A percentile compares a stretch with the other conserved stretches of the same genome.
These are phyloP conservation scores for Hemerocallis citrina DNA, from an alignment of 106 monocot genomes.

Conservation along the genomic window DNA sequence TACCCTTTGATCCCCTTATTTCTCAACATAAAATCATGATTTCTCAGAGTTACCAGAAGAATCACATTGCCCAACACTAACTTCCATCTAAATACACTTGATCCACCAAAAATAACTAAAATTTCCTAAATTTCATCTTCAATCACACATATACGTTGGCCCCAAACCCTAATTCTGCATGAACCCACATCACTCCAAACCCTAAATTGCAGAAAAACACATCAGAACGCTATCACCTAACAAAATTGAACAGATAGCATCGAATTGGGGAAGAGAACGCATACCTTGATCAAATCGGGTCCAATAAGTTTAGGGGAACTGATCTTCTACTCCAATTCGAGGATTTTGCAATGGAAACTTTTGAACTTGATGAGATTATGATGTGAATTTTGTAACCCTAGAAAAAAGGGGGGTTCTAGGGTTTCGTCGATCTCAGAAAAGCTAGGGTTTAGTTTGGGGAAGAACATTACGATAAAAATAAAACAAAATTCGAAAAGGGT, in stretches of 20 bases:
- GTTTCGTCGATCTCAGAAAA: slow-evolving; percentile 12
- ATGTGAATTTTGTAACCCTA: too few relatives aligned
- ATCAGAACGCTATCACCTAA: background rate
- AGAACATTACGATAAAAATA: too few relatives aligned
- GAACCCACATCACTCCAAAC: slow-evolving; percentile 5
- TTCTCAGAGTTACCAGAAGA: slow-evolving; percentile 16
- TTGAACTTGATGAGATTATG: background rate
- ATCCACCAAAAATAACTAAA: background rate
- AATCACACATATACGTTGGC: slow-evolving; percentile 10
- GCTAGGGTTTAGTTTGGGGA: slow-evolving; percentile 16
- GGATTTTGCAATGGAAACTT: background rate
- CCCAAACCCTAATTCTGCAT: slow-evolving; percentile 8
- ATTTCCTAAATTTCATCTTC: slow-evolving; percentile 16
- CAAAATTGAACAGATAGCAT: slow-evolving; percentile 1
- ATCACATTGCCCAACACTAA: slow-evolving; percentile 23
- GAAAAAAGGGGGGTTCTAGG: slow-evolving; percentile 16
- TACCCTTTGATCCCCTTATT: slow-evolving; percentile 13
- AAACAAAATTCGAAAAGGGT: slow-evolving; percentile 1
- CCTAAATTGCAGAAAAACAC: background rate
- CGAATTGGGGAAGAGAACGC: background rate
- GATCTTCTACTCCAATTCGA: background rate
- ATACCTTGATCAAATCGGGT: slow-evolving; percentile 3
- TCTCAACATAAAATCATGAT: slow-evolving; percentile 28
- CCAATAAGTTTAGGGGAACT: slow-evolving; percentile 13
- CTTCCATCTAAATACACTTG: slow-evolving; percentile 19